Conservation (phyloP, 1,284 basidiomycete species). For the Irpex rosettiformis region DNA sequence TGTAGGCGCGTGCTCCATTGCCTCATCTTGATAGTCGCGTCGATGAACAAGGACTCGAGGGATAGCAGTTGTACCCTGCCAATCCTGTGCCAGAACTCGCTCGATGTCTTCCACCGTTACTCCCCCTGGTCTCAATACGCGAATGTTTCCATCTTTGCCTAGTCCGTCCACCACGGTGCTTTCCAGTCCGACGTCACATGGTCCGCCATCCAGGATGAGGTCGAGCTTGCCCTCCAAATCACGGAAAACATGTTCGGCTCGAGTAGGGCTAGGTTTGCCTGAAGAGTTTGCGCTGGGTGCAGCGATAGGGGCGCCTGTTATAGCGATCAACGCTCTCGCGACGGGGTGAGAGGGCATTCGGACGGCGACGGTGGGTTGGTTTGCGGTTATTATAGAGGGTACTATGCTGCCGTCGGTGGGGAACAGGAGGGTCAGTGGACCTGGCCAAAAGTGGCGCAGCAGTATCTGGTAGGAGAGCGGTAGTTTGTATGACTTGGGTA, state of each 20-base stretch:
- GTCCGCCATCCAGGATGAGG: conserved; percentile 90
- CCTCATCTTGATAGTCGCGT: conserved; percentile 67
- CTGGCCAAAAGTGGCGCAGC: conserved; percentile 92
- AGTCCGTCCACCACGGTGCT: conserved; percentile 94
- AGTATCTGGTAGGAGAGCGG: conserved; percentile 67
- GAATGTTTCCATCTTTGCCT: conserved; percentile 66
- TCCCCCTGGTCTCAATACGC: conserved; percentile 90
- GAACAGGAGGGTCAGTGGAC: conserved; percentile 90
- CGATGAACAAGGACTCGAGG: conserved; percentile 71
- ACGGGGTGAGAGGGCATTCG: conserved; percentile 95
- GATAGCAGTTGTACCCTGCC: conserved; percentile 25
- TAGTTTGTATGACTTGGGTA: conserved; percentile 61
- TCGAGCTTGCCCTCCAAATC: conserved; percentile 77
- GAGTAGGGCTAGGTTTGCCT: conserved; percentile 92
- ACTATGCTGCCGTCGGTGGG: conserved; percentile 61
- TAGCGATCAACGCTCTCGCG: conserved; percentile 84
- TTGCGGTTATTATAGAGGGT: conserved; percentile 71
- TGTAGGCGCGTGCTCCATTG: conserved; percentile 74
- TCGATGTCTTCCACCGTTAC: conserved; percentile 89
- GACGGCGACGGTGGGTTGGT: conserved; percentile 83
- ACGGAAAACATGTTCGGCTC: conserved; percentile 80
- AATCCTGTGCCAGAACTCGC: conserved; percentile 47
- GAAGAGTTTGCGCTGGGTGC: conserved; percentile 97
- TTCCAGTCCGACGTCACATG: conserved; percentile 89
- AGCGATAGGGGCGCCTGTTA: conserved; percentile 76